Base-by-base conservation (phyloP, 345 rosid species). In the thale cress (Arabidopsis thaliana) region DNA sequence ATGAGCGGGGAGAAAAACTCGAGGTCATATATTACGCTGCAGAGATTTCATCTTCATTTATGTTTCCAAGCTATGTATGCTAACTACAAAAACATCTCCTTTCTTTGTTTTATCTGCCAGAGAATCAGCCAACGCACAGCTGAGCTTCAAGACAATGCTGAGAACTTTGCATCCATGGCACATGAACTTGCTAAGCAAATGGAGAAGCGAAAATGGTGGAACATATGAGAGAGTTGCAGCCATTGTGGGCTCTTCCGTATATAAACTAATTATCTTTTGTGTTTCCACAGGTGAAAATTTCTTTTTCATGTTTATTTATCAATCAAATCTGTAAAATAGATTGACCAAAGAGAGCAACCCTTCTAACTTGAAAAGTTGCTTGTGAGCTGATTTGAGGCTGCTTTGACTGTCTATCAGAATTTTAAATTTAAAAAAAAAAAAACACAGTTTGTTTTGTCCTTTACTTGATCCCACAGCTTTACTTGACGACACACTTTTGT, bases 171-270 rank as follows among this genome's bases (percentile, higher is more conserved):
- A 57, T 83, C 91, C 2, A 72, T 87, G 86, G 96, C 95, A 40
- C 64, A 65, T 8, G 93, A 94, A 75, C 96, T 94, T 60, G 95
- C 87, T 49, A 91, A 82, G 81, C 83, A 75, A 72, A 94, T 91
- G 97, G 97, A 91, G 78, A 86, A 85, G 70, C 93, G 91, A 4
- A 90, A 88, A 84, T 94, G 96, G 97, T 94, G 96, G 95, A 81
- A 87, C 33, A 57, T 88, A 67, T 87, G 80, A 87, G 65, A 67
- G 41, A 64, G 52, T 22, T 25, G 82, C 79, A 48, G 20, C 67
- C 61, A 46, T 46, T 74, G 73, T 59, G 60, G 45, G 59, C 30
- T 67, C 73, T 59, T 75, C 38, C 61, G 71, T 64, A 70, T 50
- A 71, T 70, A 64, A 52, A 8, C 23, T 69, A 52, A 71, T 30